These are phyloP conservation scores for Hawksworthiomyces lignivorus DNA, from an alignment of 2,329 filamentous ascomycete genomes.

Conservation along the genomic window DNA sequence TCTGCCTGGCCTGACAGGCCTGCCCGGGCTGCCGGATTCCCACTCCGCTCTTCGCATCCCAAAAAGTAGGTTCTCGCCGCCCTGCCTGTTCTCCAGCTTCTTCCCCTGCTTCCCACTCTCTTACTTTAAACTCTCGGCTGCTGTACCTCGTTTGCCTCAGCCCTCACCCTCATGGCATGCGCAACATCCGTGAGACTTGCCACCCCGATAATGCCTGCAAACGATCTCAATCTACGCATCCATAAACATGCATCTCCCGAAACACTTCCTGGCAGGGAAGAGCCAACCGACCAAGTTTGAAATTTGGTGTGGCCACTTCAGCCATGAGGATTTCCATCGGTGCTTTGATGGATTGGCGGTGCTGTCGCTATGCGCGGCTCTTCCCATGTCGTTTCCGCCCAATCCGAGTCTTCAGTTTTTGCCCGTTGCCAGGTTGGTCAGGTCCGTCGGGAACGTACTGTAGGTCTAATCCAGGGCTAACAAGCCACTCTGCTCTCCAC, in stretches of 20 bases:
- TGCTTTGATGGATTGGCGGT: constrained; percentile 2
- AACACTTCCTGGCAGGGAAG: constrained; percentile 2
- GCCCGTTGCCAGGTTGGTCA: no score
- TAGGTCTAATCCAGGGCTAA: no score
- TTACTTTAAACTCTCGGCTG: background rate
- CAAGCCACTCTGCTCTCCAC: no score
- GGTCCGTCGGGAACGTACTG: no score
- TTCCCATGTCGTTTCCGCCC: no score
- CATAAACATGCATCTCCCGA: background rate
- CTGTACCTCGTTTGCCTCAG: no score
- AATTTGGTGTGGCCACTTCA: background rate
- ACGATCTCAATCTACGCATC: constrained; percentile 3
- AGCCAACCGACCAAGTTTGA: no score
- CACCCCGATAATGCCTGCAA: constrained; percentile 6
- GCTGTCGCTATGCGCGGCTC: constrained; percentile 2
- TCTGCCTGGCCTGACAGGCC: background rate
- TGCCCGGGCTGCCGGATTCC: background rate
- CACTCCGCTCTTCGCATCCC: no score
- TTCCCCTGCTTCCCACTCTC: background rate
- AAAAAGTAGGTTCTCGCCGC: constrained; percentile 2
- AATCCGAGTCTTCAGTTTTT: no score
- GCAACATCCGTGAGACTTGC: no score
- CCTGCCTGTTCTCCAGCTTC: background rate
- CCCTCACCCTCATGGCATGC: background rate
- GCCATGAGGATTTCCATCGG: background rate